Evolutionary conservation across 805 yeast species (phyloP).

Genomic region (Schwanniomyces pseudopolymorphus): DNA sequence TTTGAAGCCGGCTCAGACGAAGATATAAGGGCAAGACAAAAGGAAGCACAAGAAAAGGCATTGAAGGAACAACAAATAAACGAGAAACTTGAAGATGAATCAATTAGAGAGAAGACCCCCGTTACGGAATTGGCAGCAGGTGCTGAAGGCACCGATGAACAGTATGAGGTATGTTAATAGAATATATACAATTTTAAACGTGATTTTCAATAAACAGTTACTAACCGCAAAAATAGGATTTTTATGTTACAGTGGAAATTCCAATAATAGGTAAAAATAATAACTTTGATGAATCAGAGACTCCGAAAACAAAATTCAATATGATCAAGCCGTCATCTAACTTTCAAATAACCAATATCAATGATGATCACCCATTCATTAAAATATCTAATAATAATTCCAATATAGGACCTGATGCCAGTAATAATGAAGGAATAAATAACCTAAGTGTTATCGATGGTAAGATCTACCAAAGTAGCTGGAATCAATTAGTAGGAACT

Average conservation of each 20-base stretch:
- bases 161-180: slow-evolving; percentile 25
- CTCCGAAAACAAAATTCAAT: slow-evolving; percentile 14
- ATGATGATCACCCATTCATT: slow-evolving; percentile 32
- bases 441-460: slow-evolving; percentile 38
- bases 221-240: slow-evolving; percentile 28
- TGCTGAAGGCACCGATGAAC: slow-evolving; percentile 14
- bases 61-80: slow-evolving; percentile 44
- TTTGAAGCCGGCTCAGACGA: slow-evolving; percentile 91
- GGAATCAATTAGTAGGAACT: slow-evolving; percentile 80
- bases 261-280: slow-evolving; percentile 20
- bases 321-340: slow-evolving; percentile 41
- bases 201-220: slow-evolving; percentile 9
- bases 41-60: slow-evolving; percentile 9
- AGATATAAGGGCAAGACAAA: slow-evolving; percentile 61
- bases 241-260: slow-evolving; percentile 33
- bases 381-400: slow-evolving; percentile 33
- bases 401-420: slow-evolving; percentile 9
- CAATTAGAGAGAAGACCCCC: slow-evolving; percentile 14
- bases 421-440: slow-evolving; percentile 17
- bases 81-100: slow-evolving; percentile 51
- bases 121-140: slow-evolving; percentile 16
- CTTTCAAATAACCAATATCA: slow-evolving; percentile 37
- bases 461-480: slow-evolving; percentile 65
- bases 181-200: not conserved
- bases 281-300: slow-evolving; percentile 6